phyloP scores from a whole-genome alignment of 805 yeast species.

The Groenewaldozyma salmanticensis region DNA sequence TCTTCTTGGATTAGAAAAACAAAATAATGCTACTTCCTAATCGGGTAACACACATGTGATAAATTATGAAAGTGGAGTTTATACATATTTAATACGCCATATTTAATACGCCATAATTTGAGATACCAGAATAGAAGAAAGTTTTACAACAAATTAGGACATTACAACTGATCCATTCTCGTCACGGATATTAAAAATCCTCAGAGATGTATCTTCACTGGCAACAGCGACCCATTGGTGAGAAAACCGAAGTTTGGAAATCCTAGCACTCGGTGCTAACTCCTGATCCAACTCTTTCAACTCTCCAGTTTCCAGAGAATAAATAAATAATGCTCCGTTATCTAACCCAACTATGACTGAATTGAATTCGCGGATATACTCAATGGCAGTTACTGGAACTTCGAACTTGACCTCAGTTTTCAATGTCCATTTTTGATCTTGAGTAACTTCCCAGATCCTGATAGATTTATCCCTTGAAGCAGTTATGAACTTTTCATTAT shows the following conservation, averaged over 20 bases:
- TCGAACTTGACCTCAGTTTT: conserved; percentile 43
- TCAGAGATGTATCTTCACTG: conserved; percentile 55
- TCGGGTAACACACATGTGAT: too few relatives aligned
- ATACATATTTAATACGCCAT: too few relatives aligned
- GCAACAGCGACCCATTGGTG: conserved; percentile 43
- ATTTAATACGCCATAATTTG: too few relatives aligned
- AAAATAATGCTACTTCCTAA: too few relatives aligned
- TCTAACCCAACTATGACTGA: conserved; percentile 60
- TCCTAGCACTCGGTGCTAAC: conserved; percentile 51
- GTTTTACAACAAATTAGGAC: too few relatives aligned
- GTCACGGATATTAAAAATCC: conserved; percentile 31
- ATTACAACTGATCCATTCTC: too few relatives aligned
- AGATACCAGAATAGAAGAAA: too few relatives aligned
- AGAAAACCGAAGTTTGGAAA: conserved; percentile 41
- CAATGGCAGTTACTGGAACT: conserved; percentile 56
- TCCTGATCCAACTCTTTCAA: conserved; percentile 29
- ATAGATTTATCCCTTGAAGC: conserved; percentile 79
- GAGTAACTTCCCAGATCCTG: conserved; percentile 53
- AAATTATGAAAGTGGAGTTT: too few relatives aligned
- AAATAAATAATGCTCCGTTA: conserved; percentile 47
- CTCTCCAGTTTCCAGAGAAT: conserved; percentile 25
- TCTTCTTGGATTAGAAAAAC: too few relatives aligned
- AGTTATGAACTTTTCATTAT: conserved; percentile 47
- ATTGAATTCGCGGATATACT: conserved; percentile 19
- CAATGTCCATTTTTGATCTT: conserved; percentile 27